Conservation (phyloP, 768 basidiomycete genomes). For the Phlebiopsis flavidoalba region DNA sequence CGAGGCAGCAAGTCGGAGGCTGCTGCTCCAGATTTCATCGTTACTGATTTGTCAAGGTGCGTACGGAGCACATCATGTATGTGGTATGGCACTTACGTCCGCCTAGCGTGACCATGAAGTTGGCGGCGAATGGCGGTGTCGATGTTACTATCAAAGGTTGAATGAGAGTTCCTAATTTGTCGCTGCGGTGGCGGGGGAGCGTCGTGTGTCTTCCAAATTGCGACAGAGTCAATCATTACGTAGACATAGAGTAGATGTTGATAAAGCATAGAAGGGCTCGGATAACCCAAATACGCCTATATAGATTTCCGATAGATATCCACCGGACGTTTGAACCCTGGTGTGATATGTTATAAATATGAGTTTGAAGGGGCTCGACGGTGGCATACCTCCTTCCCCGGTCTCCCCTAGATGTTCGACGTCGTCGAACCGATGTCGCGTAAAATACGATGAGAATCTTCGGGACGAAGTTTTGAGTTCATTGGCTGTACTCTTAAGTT, state of each 20-base stretch:
- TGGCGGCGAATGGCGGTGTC: constrained; percentile 30
- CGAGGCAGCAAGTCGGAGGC: constrained; percentile 58
- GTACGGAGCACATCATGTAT: constrained; percentile 3
- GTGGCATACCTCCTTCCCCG: constrained; percentile 61
- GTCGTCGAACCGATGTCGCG: constrained; percentile 50
- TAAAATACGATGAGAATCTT: constrained; percentile 54
- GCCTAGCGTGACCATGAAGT: constrained; percentile 26
- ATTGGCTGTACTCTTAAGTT: constrained; percentile 52
- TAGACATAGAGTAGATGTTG: background rate
- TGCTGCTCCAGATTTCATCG: constrained; percentile 62
- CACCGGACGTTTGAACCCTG: constrained; percentile 60
- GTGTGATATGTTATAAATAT: background rate
- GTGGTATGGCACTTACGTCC: background rate
- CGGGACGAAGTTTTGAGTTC: constrained; percentile 53
- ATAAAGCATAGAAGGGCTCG: background rate
- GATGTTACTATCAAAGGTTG: constrained; percentile 35
- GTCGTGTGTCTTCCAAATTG: background rate
- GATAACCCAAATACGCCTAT: background rate
- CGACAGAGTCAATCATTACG: background rate
- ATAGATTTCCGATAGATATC: constrained; percentile 51
- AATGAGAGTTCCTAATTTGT: background rate
- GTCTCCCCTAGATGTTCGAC: constrained; percentile 43
- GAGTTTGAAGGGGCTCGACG: background rate
- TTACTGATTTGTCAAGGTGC: constrained; percentile 68
- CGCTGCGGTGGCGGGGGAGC: background rate